Percentiles rank a stretch among this genome's conserved stretches.
Conservation (phyloP, 1,284 basidiomycete species). For the Porogramme epimiltina region DNA sequence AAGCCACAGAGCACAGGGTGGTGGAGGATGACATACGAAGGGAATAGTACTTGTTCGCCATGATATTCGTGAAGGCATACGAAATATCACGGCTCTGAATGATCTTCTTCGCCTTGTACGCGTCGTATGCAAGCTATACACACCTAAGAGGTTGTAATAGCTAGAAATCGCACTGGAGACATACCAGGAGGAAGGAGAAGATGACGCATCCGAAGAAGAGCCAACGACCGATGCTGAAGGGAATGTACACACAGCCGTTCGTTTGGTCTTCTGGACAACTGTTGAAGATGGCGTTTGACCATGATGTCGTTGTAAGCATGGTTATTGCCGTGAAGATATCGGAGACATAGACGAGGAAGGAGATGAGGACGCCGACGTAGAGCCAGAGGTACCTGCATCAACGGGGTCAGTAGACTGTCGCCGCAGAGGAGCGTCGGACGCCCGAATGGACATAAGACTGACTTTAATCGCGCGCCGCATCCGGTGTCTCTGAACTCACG, state of each 20-base stretch:
- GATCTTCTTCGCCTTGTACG: slow-evolving; percentile 90
- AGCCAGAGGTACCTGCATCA: slow-evolving; percentile 81
- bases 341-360: slow-evolving; percentile 93
- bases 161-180: slow-evolving; percentile 30
- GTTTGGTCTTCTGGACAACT: slow-evolving; percentile 54
- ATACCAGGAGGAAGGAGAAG: slow-evolving; percentile 90
- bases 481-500: slow-evolving; percentile 90
- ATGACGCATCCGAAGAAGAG: slow-evolving; percentile 98
- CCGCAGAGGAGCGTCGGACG: background rate
- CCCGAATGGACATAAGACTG: slow-evolving; percentile 30
- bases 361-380: slow-evolving; percentile 91
- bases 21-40: slow-evolving; percentile 58
- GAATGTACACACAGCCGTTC: slow-evolving; percentile 82
- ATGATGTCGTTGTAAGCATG: slow-evolving; percentile 90
- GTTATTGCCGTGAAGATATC: slow-evolving; percentile 98
- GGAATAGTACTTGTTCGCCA: slow-evolving; percentile 96
- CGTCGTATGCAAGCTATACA: slow-evolving; percentile 77
- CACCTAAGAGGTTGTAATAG: slow-evolving; percentile 5
- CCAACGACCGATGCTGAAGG: slow-evolving; percentile 92
- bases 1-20: background rate
- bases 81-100: slow-evolving; percentile 95
- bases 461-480: slow-evolving; percentile 87
- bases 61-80: slow-evolving; percentile 95
- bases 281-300: slow-evolving; percentile 89
- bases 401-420: background rate